Evolutionary conservation across 225 moss, liverwort and hornwort genomes (phyloP).

Genomic region (Bryoerythrophyllum caledonicum): DNA sequence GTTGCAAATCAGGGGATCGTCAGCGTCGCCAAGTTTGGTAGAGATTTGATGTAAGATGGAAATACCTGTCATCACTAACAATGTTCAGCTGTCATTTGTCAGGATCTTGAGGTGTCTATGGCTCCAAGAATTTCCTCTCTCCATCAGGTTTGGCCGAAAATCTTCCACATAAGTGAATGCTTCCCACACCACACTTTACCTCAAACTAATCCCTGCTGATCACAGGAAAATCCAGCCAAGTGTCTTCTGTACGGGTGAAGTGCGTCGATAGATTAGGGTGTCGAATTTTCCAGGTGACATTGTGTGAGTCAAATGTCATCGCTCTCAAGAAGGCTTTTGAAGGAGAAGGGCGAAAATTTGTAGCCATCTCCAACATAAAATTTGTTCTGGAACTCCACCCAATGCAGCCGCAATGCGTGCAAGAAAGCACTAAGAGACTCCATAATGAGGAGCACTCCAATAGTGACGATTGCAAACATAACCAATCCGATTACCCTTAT

Average conservation of each 20-base stretch:
- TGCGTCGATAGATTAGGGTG: background rate
- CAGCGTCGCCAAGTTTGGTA: background rate
- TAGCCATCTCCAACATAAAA: conserved; percentile 88
- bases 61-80: background rate
- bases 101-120: background rate
- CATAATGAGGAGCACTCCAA: conserved; percentile 44
- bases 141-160: background rate
- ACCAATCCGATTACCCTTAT: conserved; percentile 52
- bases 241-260: background rate
- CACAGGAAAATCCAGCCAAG: background rate
- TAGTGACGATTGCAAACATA: conserved; percentile 33
- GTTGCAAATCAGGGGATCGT: background rate
- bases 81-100: background rate
- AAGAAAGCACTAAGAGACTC: conserved; percentile 92
- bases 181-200: background rate
- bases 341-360: conserved; percentile 75
- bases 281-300: background rate
- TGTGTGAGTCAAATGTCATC: conserved; percentile 45
- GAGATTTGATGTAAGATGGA: background rate
- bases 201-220: conserved; percentile 17
- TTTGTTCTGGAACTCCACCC: conserved; percentile 92
- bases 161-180: background rate
- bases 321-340: conserved; percentile 52
- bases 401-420: conserved; percentile 90
- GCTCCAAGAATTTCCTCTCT: background rate